These are phyloP conservation scores for Hygrophorus pudorinus DNA, from an alignment of 768 basidiomycete genomes.

Conservation along the genomic window DNA sequence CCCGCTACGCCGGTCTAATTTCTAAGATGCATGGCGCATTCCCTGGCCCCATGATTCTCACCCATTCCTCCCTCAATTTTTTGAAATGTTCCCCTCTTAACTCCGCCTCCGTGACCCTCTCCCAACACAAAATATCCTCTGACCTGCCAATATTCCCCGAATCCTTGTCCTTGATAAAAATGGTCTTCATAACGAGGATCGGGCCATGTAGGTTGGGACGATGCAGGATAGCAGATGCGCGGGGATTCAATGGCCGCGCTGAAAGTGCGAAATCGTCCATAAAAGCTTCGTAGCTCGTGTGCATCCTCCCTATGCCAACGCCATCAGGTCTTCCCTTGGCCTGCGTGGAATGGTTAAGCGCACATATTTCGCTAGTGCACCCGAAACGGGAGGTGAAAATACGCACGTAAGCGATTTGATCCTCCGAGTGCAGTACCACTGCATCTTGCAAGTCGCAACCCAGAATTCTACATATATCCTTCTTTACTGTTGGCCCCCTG, in stretches of 20 bases:
- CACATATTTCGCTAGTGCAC: background rate
- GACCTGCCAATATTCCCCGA: background rate
- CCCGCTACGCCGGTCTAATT: too few relatives aligned
- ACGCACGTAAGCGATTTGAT: constrained; percentile 12
- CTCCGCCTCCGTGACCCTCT: constrained; percentile 10
- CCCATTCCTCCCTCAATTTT: constrained; percentile 9
- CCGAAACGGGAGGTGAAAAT: background rate
- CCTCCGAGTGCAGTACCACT: constrained; percentile 13
- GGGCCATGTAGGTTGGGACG: constrained; percentile 9
- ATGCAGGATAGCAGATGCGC: constrained; percentile 9
- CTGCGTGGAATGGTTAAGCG: constrained; percentile 3
- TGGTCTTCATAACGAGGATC: constrained; percentile 13
- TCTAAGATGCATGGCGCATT: too few relatives aligned
- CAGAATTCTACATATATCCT: constrained; percentile 8
- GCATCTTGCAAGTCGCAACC: constrained; percentile 4
- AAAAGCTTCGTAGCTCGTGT: constrained; percentile 14
- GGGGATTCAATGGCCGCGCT: constrained; percentile 11
- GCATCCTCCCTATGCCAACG: constrained; percentile 13
- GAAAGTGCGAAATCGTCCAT: constrained; percentile 10
- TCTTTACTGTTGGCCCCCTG: constrained; percentile 6
- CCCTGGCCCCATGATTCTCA: too few relatives aligned
- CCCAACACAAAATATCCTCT: constrained; percentile 11
- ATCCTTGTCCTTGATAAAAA: constrained; percentile 7
- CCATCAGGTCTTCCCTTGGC: constrained; percentile 9
- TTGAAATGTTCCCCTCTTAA: constrained; percentile 10